A percentile compares a stretch with the other conserved stretches of the same genome.
Evolutionary conservation across 768 basidiomycete genomes (phyloP).

Genomic region (Calocera cornea): DNA sequence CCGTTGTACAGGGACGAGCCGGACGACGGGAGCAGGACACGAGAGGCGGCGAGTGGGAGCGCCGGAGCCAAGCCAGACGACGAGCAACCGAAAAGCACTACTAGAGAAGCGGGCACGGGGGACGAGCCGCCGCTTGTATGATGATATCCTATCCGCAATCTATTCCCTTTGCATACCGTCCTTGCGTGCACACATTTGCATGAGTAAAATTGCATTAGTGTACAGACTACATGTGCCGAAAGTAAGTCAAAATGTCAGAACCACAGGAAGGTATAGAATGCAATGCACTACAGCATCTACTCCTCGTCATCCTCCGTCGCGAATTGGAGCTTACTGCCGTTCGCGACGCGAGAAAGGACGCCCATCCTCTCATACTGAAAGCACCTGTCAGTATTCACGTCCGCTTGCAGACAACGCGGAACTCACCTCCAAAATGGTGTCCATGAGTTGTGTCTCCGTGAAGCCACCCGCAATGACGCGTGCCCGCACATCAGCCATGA

Average conservation of each 20-base stretch:
- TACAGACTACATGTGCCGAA: slow-evolving; percentile 4
- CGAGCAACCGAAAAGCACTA: neutral
- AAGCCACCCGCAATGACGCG: slow-evolving; percentile 76
- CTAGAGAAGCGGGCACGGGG: slow-evolving; percentile 2
- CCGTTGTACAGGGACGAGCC: slow-evolving; percentile 45
- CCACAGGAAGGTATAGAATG: neutral
- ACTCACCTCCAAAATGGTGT: slow-evolving; percentile 65
- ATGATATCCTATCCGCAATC: slow-evolving; percentile 4
- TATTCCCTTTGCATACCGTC: slow-evolving; percentile 2
- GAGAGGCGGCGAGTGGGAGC: slow-evolving; percentile 6
- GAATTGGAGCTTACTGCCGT: slow-evolving; percentile 68
- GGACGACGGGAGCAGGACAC: slow-evolving; percentile 8
- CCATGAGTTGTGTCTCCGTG: slow-evolving; percentile 81
- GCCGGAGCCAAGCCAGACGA: neutral
- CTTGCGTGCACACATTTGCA: neutral
- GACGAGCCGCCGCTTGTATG: slow-evolving; percentile 5
- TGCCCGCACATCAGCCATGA: slow-evolving; percentile 76
- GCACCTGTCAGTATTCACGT: neutral
- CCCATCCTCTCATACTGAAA: slow-evolving; percentile 75
- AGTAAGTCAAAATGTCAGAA: slow-evolving; percentile 15
- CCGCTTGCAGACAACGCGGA: neutral
- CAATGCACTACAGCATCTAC: slow-evolving; percentile 3
- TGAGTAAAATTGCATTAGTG: neutral
- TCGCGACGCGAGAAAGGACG: slow-evolving; percentile 70
- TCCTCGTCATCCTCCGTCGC: slow-evolving; percentile 17